Base-by-base conservation (phyloP, 495 filamentous ascomycete genomes). In the Gamarada debralockiae region DNA sequence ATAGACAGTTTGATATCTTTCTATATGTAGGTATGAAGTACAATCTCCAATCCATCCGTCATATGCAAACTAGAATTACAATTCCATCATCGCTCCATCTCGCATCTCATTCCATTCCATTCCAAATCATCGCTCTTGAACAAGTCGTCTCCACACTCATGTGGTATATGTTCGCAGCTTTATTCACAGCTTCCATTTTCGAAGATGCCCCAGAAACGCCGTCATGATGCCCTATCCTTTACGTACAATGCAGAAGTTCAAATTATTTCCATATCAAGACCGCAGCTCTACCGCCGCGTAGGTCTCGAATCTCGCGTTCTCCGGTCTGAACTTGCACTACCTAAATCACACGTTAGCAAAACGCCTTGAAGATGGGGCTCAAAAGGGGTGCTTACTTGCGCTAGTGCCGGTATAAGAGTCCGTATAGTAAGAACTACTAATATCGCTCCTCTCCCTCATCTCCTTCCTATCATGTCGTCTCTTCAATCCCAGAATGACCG, bases 401-500 rank as follows among this genome's bases (percentile, higher is more conserved):
- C 68, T 74, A 50, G 67, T 67, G 21, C 58, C 69, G 31, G 74
- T 68, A 54, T 73, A 72, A 49, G 65, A 70, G 43, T 74, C 67
- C 45, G 68, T 67, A 56, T 70, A 72, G 55, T 68, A 68, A 69
- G 72, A 74, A 68, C 67, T 70, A 65, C 66, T 71, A 23, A 60
- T 58, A 48, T 72, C 71, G 55, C 68, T 75, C 51, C 69, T 72
- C 53, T 71, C 70, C 71, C 61, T 74, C 69, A 67, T 79, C 69
- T 65, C 64, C 48, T 72, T 78, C 43, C 78, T 71, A 46, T 86
- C 78, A 52, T 66, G 69, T 59, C 67, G 73, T 58, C 85, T 79
- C 73, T 80, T 87, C 66, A 95, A 59, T n/a, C 89, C 91, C 43
- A 96, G 73, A 34, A 88, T 73, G 22, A 91, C 68, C 47, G 84